These are phyloP conservation scores for Peronospora belbahrii DNA, from an alignment of 352 stramenopile genomes.

Conservation along the genomic window DNA sequence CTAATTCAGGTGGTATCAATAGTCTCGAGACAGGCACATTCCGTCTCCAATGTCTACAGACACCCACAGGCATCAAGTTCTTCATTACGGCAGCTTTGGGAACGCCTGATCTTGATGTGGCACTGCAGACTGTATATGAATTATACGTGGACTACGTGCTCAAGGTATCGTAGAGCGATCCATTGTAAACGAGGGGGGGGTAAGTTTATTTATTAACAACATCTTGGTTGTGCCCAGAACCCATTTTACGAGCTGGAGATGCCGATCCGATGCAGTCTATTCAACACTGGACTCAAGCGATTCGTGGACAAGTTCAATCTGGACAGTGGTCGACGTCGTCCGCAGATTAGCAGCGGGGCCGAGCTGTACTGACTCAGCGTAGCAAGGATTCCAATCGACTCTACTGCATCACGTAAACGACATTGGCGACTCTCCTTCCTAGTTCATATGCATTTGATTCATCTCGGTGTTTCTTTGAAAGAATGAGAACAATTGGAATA, in stretches of 20 bases:
- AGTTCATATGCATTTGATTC: no score
- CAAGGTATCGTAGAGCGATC: slow-evolving; percentile 84
- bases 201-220: slow-evolving; percentile 3
- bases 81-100: slow-evolving; percentile 88
- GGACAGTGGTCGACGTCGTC: slow-evolving; percentile 51
- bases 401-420: not conserved
- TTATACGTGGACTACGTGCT: slow-evolving; percentile 94
- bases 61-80: slow-evolving; percentile 89
- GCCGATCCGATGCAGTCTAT: slow-evolving; percentile 91
- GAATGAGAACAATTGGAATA: no score
- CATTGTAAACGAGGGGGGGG: no score
- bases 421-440: no score
- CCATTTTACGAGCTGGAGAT: slow-evolving; percentile 94
- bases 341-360: slow-evolving; percentile 29
- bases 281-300: slow-evolving; percentile 81
- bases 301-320: slow-evolving; percentile 86
- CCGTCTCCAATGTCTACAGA: slow-evolving; percentile 89
- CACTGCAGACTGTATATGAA: slow-evolving; percentile 87
- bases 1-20: slow-evolving; percentile 84
- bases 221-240: slow-evolving; percentile 45
- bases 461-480: no score
- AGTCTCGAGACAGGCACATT: slow-evolving; percentile 89
- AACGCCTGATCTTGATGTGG: slow-evolving; percentile 76
- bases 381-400: not conserved
- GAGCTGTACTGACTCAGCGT: slow-evolving; percentile 19